phyloP scores from a whole-genome alignment of 2,329 filamentous ascomycete species.

The Madurella mycetomatis region DNA sequence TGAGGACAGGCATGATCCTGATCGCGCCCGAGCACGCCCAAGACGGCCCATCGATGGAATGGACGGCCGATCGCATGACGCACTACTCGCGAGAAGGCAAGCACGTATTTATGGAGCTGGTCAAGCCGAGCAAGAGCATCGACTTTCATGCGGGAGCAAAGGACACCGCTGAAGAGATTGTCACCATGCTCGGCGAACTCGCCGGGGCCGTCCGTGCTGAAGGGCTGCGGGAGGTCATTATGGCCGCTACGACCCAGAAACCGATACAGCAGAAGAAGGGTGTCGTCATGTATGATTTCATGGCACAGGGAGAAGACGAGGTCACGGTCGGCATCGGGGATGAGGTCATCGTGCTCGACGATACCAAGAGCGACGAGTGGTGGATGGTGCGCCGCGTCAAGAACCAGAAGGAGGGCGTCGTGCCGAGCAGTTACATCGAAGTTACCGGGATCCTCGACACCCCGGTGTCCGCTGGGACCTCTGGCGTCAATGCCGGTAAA shows the following conservation, averaged over 20 bases:
- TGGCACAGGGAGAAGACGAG: constrained; percentile 94
- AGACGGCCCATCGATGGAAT: constrained; percentile 84
- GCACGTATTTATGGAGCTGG: constrained; percentile 91
- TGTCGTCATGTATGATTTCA: constrained; percentile 87
- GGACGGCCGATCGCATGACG: constrained; percentile 92
- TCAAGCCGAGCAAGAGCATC: constrained; percentile 86
- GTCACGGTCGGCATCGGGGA: constrained; percentile 87
- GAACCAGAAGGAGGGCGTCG: constrained; percentile 91
- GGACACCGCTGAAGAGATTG: constrained; percentile 93
- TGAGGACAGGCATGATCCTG: constrained; percentile 81
- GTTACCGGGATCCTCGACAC: constrained; percentile 64
- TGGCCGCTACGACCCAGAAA: constrained; percentile 64
- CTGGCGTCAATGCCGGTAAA: constrained; percentile 47
- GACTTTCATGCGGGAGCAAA: constrained; percentile 97
- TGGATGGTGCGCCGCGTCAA: constrained; percentile 90
- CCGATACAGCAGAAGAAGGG: constrained; percentile 64
- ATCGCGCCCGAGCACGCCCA: constrained; percentile 80
- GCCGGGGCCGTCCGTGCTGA: constrained; percentile 81
- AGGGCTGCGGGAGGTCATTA: constrained; percentile 77
- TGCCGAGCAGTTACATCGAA: constrained; percentile 95
- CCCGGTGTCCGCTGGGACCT: constrained; percentile 43
- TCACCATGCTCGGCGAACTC: constrained; percentile 80
- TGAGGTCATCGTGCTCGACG: constrained; percentile 85
- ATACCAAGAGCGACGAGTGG: constrained; percentile 93
- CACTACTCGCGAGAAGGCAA: constrained; percentile 98